These are phyloP conservation scores for Fusarium buxicola DNA, from an alignment of 2,329 filamentous ascomycete species.

Conservation along the genomic window DNA sequence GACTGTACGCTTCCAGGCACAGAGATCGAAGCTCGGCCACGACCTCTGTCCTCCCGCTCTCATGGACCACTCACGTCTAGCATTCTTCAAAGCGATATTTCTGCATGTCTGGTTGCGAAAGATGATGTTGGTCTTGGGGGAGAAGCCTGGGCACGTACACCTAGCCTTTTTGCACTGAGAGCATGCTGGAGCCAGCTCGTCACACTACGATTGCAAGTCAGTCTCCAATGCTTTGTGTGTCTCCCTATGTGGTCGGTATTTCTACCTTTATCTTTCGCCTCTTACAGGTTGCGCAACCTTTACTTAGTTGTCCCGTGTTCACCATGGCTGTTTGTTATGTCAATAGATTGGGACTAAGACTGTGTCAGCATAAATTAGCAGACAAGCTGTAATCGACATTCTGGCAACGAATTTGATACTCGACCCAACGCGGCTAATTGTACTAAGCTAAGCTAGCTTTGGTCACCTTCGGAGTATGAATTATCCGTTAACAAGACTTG, in stretches of 20 bases:
- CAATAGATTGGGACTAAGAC: too few relatives aligned
- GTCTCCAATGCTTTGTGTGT: not conserved
- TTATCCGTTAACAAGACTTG: too few relatives aligned
- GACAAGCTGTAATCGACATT: too few relatives aligned
- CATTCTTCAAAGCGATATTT: not conserved
- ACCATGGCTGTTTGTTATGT: conserved; percentile 22
- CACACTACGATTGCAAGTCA: conserved; percentile 24
- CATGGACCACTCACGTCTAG: too few relatives aligned
- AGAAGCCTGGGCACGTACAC: conserved; percentile 33
- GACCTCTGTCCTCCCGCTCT: not conserved
- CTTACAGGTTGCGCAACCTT: conserved; percentile 36
- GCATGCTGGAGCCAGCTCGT: conserved; percentile 27
- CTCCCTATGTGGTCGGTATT: not conserved
- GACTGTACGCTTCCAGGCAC: conserved; percentile 10
- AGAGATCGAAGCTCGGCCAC: not conserved
- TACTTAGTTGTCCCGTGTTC: conserved; percentile 37
- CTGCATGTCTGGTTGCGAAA: conserved; percentile 28
- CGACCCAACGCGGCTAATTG: too few relatives aligned
- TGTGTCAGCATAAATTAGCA: too few relatives aligned
- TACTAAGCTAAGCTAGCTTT: too few relatives aligned
- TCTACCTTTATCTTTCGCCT: conserved; percentile 37
- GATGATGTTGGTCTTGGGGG: conserved; percentile 2
- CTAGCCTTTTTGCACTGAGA: conserved; percentile 31
- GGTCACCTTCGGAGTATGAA: too few relatives aligned
- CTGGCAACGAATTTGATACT: too few relatives aligned